Conservation (phyloP, 73 alveolate species). For the Paramecium bursaria region DNA sequence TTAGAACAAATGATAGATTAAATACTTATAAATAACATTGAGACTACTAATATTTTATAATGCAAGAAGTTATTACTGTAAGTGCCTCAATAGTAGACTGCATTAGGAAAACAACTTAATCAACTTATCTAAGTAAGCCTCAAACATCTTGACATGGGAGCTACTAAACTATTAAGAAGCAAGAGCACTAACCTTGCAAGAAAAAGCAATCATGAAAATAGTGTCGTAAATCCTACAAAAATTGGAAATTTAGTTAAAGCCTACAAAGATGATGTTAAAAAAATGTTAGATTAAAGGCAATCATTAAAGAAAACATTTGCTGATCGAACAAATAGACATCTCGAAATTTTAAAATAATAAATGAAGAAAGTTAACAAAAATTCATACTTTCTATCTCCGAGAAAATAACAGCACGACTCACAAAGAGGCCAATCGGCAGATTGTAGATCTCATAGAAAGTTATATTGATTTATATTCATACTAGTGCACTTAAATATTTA, state of each 20-base stretch:
- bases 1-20: slow-evolving; percentile 35
- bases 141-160: background rate
- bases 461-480: background rate
- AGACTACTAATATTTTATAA: background rate
- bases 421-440: background rate
- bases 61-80: slow-evolving; percentile 17
- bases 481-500: too few relatives aligned
- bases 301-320: background rate
- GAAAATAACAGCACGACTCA: slow-evolving; percentile 24
- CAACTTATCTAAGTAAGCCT: background rate
- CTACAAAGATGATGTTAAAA: slow-evolving; percentile 28
- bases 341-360: slow-evolving; percentile 18
- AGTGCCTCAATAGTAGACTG: background rate
- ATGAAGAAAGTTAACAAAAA: slow-evolving; percentile 47
- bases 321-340: background rate
- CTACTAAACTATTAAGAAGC: slow-evolving; percentile 16
- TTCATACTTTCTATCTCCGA: slow-evolving; percentile 49
- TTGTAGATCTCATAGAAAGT: slow-evolving; percentile 6
- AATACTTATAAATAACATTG: background rate
- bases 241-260: background rate
- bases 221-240: background rate
- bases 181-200: slow-evolving; percentile 4
- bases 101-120: slow-evolving; percentile 24
- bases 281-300: slow-evolving; percentile 28
- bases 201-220: background rate